Conservation (phyloP, 805 yeast genomes). For the Candida tibetensis region DNA sequence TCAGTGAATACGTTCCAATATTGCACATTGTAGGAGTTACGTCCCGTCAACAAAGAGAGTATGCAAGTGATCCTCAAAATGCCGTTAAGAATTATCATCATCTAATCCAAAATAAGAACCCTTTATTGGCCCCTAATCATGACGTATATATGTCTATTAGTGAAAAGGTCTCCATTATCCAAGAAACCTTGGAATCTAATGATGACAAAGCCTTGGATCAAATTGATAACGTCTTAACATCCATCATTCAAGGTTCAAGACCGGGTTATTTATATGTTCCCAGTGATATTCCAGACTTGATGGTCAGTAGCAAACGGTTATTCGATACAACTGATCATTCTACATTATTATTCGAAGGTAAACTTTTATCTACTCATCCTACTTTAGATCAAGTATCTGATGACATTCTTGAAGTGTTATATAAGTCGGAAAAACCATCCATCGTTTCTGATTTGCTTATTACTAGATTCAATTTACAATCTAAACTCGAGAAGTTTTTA, state of each 20-base stretch:
- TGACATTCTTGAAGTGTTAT: constrained; percentile 48
- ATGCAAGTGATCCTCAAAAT: constrained; percentile 14
- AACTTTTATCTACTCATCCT: neutral
- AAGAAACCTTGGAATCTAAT: constrained; percentile 35
- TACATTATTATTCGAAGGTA: neutral
- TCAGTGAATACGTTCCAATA: constrained; percentile 76
- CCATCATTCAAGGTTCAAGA: constrained; percentile 54
- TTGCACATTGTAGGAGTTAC: constrained; percentile 80
- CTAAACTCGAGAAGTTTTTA: constrained; percentile 48
- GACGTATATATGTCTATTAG: constrained; percentile 64
- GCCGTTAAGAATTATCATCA: constrained; percentile 48
- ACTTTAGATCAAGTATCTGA: constrained; percentile 22
- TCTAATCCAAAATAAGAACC: constrained; percentile 50
- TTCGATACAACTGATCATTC: neutral
- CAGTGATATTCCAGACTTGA: constrained; percentile 54
- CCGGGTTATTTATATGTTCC: constrained; percentile 88
- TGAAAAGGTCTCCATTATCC: constrained; percentile 50
- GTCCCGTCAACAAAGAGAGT: constrained; percentile 20
- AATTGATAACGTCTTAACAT: constrained; percentile 64
- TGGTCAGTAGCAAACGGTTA: constrained; percentile 23
- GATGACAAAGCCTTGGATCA: constrained; percentile 32
- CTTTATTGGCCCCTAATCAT: constrained; percentile 59
- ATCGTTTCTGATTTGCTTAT: constrained; percentile 70
- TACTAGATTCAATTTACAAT: constrained; percentile 54
- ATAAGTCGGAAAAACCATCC: constrained; percentile 56